phyloP scores from a whole-genome alignment of 495 filamentous ascomycete genomes.

The Echria macrotheca region DNA sequence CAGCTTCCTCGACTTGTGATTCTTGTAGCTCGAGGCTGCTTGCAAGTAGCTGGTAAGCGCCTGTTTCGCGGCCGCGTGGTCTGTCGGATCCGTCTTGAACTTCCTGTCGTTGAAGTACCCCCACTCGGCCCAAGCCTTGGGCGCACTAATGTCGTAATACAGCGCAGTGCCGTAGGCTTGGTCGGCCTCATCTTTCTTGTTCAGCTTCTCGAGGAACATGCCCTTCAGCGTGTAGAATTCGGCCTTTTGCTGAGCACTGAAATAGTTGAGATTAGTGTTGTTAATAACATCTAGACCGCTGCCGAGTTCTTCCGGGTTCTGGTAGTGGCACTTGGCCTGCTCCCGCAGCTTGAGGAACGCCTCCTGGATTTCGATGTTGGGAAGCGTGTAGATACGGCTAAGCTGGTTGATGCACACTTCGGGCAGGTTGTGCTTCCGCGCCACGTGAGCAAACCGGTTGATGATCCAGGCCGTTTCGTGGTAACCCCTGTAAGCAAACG shows the following conservation, averaged over 20 bases:
- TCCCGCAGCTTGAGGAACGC: slow-evolving; percentile 96
- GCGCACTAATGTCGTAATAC: slow-evolving; percentile 88
- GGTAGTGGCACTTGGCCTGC: slow-evolving; percentile 97
- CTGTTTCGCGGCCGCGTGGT: slow-evolving; percentile 76
- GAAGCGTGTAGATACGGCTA: slow-evolving; percentile 94
- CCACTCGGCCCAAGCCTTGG: slow-evolving; percentile 99
- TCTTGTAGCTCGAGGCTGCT: slow-evolving; percentile 93
- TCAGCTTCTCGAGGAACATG: slow-evolving; percentile 96
- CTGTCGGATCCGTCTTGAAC: slow-evolving; percentile 80
- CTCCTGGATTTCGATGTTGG: slow-evolving; percentile 99
- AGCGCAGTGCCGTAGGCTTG: slow-evolving; percentile 90
- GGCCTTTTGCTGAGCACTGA: slow-evolving; percentile 90
- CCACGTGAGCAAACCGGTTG: slow-evolving; percentile 96
- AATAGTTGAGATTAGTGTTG: slow-evolving; percentile 98
- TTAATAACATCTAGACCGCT: slow-evolving; percentile 97
- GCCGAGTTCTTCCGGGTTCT: slow-evolving; percentile 84
- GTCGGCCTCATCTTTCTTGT: slow-evolving; percentile 82
- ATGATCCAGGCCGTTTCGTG: slow-evolving; percentile 99
- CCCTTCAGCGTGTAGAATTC: slow-evolving; percentile 99
- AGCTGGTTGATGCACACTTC: slow-evolving; percentile 97
- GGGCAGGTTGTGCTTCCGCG: slow-evolving; percentile 91
- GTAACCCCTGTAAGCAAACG: slow-evolving; percentile 93
- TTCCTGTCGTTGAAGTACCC: slow-evolving; percentile 93
- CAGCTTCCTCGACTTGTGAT: slow-evolving; percentile 88
- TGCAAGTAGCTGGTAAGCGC: slow-evolving; percentile 95